A percentile compares a stretch with the other conserved stretches of the same genome.
These are phyloP conservation scores for Tubosaeta sp. DNA, from an alignment of 768 basidiomycete species.

Conservation along the genomic window DNA sequence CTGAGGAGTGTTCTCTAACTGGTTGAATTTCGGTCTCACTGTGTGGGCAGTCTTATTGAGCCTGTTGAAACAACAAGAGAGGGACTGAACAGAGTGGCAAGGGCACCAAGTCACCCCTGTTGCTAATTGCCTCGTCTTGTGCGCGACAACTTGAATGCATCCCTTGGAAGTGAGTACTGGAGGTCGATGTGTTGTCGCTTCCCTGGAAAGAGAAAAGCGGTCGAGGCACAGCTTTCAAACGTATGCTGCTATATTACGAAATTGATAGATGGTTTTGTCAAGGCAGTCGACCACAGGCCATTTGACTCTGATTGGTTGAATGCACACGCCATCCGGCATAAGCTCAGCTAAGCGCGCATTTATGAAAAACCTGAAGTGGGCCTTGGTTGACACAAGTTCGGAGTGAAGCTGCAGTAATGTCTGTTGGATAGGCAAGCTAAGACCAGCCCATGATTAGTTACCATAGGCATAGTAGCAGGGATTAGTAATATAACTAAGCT, in stretches of 20 bases:
- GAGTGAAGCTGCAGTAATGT: background rate
- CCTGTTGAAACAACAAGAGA: background rate
- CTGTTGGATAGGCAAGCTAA: too few species aligned
- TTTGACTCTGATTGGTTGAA: too few species aligned
- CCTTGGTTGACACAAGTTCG: too few species aligned
- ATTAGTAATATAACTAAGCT: too few species aligned
- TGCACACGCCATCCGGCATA: too few species aligned
- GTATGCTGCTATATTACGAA: too few species aligned
- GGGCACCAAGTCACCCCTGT: background rate
- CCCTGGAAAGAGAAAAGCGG: background rate
- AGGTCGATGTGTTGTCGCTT: background rate
- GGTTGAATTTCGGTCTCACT: background rate
- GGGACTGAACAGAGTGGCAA: constrained; percentile 1
- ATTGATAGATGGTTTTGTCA: too few species aligned
- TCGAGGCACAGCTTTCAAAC: background rate
- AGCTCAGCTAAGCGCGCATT: too few species aligned
- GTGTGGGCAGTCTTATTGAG: background rate
- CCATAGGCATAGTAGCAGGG: too few species aligned
- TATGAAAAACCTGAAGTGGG: too few species aligned
- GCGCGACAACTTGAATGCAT: background rate
- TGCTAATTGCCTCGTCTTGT: background rate
- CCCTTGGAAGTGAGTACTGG: background rate
- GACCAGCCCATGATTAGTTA: too few species aligned
- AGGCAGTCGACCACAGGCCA: too few species aligned
- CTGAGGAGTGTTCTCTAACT: background rate